phyloP scores from a whole-genome alignment of 1,284 basidiomycete species.

The Agaricales sp. region DNA sequence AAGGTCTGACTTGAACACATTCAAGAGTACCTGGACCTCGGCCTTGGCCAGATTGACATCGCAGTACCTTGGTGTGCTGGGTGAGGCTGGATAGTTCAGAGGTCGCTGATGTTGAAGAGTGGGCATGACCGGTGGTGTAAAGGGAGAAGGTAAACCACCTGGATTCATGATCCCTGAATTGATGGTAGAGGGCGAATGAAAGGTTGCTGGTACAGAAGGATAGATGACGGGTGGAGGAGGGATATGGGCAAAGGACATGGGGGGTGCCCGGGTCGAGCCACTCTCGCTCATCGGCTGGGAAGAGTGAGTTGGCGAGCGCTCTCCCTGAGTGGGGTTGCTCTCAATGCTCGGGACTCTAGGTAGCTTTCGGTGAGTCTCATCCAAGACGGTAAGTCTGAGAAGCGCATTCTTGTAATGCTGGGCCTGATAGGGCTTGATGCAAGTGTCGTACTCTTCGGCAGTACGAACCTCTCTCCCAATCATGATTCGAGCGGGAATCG shows the following conservation, averaged over 20 bases:
- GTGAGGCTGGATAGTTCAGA: slow-evolving; percentile 11
- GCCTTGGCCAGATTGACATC: slow-evolving; percentile 38
- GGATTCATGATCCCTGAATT: not conserved
- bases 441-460: slow-evolving; percentile 43
- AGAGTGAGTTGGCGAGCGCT: not conserved
- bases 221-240: slow-evolving; percentile 29
- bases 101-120: slow-evolving; percentile 13
- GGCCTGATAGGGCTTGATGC: slow-evolving; percentile 36
- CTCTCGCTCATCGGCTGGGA: not conserved
- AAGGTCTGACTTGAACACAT: slow-evolving; percentile 51
- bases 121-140: not conserved
- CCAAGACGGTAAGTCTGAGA: slow-evolving; percentile 51
- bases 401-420: slow-evolving; percentile 44
- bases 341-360: slow-evolving; percentile 11
- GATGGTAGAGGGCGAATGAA: not conserved
- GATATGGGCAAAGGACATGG: slow-evolving; percentile 20
- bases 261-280: slow-evolving; percentile 8
- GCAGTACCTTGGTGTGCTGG: slow-evolving; percentile 30
- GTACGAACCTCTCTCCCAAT: slow-evolving; percentile 50
- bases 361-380: slow-evolving; percentile 33
- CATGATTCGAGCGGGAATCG: slow-evolving; percentile 39
- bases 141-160: not conserved
- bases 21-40: slow-evolving; percentile 43
- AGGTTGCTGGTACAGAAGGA: not conserved
- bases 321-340: not conserved